These are phyloP conservation scores for Phytophthora ohioensis DNA, from an alignment of 352 stramenopile genomes.

Conservation along the genomic window DNA sequence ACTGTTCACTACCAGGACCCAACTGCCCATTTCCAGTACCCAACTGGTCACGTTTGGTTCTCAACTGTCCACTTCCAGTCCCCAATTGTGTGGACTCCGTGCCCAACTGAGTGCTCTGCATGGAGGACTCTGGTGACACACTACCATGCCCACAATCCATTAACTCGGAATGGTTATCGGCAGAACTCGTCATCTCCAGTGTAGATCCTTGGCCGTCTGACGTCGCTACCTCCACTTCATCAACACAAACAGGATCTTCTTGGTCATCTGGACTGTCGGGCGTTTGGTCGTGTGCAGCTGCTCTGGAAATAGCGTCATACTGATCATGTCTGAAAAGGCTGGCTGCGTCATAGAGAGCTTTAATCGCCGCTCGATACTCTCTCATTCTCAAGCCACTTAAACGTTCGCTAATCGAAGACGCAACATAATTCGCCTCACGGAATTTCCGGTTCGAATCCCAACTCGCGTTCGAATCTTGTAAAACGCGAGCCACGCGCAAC, in stretches of 20 bases:
- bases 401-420: constrained; percentile 15
- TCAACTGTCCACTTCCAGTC: no score
- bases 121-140: no score
- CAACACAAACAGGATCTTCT: neutral
- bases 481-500: neutral
- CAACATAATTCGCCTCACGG: constrained; percentile 17
- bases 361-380: constrained; percentile 11
- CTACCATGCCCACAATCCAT: no score
- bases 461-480: neutral
- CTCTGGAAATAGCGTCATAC: neutral
- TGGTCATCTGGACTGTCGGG: no score
- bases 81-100: no score
- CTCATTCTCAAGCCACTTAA: constrained; percentile 25
- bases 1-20: neutral
- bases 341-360: neutral
- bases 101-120: no score
- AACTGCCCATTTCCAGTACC: neutral
- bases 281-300: neutral
- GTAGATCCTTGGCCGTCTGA: neutral
- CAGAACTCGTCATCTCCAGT: neutral
- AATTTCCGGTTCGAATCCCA: constrained; percentile 29
- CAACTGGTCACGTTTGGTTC: no score
- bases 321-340: constrained; percentile 19
- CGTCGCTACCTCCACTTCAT: neutral
- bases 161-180: no score